A percentile compares a stretch with the other conserved stretches of the same genome.
These are phyloP conservation scores for Fusarium setosum DNA, from an alignment of 2,329 filamentous ascomycete genomes.

Conservation along the genomic window DNA sequence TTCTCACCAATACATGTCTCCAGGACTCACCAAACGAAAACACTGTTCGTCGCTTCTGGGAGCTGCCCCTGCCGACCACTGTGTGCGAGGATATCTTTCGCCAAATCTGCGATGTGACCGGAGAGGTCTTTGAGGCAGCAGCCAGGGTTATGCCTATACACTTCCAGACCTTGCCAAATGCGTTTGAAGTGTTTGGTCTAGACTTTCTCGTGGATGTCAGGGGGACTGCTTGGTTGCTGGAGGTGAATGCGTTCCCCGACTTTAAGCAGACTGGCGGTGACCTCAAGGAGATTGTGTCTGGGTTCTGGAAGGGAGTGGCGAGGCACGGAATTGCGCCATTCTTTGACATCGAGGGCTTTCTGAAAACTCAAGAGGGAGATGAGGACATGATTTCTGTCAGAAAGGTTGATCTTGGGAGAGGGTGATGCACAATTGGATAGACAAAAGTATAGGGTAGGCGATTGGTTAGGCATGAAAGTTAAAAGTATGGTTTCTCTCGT, in stretches of 20 bases:
- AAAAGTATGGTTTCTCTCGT: slow-evolving; percentile 14
- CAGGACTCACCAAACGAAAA: slow-evolving; percentile 72
- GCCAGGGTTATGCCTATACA: slow-evolving; percentile 86
- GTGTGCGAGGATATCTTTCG: slow-evolving; percentile 74
- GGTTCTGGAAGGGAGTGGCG: slow-evolving; percentile 81
- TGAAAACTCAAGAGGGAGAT: slow-evolving; percentile 41
- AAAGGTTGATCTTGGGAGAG: slow-evolving; percentile 64
- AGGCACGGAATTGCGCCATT: slow-evolving; percentile 74
- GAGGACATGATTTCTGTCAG: slow-evolving; percentile 64
- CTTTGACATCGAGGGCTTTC: slow-evolving; percentile 59
- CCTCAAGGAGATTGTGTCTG: slow-evolving; percentile 76
- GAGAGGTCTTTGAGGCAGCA: slow-evolving; percentile 87
- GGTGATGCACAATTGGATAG: too few species aligned
- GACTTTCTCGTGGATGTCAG: slow-evolving; percentile 84
- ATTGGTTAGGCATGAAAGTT: slow-evolving; percentile 12
- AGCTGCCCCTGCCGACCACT: slow-evolving; percentile 59
- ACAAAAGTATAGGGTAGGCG: background rate
- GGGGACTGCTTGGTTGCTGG: slow-evolving; percentile 79
- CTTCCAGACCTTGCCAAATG: slow-evolving; percentile 89
- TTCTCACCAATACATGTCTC: slow-evolving; percentile 96
- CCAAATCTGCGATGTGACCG: slow-evolving; percentile 80
- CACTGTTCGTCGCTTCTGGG: slow-evolving; percentile 81
- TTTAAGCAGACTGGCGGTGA: slow-evolving; percentile 93
- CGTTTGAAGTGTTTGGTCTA: slow-evolving; percentile 91
- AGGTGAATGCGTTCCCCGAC: slow-evolving; percentile 97